phyloP scores from a whole-genome alignment of 2,329 filamentous ascomycete genomes.

The Penicillium sp. region DNA sequence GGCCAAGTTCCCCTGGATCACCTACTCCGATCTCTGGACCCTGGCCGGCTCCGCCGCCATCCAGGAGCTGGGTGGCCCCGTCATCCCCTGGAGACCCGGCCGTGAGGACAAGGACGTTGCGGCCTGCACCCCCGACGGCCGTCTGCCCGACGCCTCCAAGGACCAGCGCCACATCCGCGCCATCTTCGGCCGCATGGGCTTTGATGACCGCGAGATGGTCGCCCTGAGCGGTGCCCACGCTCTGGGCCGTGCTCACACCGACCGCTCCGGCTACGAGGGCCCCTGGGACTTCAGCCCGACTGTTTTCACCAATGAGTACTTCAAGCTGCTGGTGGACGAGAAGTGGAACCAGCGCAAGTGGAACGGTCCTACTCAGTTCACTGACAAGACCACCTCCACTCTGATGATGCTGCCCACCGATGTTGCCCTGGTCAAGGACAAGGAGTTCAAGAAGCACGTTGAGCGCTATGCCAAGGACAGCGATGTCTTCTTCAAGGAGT shows the following conservation, averaged over 20 bases:
- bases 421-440: constrained; percentile 83
- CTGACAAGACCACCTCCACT: constrained; percentile 82
- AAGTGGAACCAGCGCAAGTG: constrained; percentile 93
- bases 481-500: constrained; percentile 91
- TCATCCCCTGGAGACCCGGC: constrained; percentile 85
- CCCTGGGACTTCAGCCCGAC: constrained; percentile 93
- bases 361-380: constrained; percentile 87
- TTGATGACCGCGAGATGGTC: constrained; percentile 95
- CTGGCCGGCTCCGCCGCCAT: constrained; percentile 80
- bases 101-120: constrained; percentile 75
- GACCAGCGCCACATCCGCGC: constrained; percentile 78
- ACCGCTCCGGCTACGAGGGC: constrained; percentile 84
- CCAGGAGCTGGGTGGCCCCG: constrained; percentile 92
- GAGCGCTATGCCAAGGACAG: constrained; percentile 91
- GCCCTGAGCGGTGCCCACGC: constrained; percentile 84
- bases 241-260: constrained; percentile 84
- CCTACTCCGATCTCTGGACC: constrained; percentile 96
- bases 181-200: constrained; percentile 97
- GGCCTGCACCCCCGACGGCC: constrained; percentile 91
- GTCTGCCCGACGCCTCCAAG: constrained; percentile 80
- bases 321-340: constrained; percentile 80
- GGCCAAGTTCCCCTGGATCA: constrained; percentile 90
- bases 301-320: constrained; percentile 93
- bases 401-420: constrained; percentile 99
- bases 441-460: constrained; percentile 76